Evolutionary conservation across 2,329 filamentous ascomycete species (phyloP), one percentile per base, ranked within the genome.

Genomic region (Diaporthe sp.): DNA sequence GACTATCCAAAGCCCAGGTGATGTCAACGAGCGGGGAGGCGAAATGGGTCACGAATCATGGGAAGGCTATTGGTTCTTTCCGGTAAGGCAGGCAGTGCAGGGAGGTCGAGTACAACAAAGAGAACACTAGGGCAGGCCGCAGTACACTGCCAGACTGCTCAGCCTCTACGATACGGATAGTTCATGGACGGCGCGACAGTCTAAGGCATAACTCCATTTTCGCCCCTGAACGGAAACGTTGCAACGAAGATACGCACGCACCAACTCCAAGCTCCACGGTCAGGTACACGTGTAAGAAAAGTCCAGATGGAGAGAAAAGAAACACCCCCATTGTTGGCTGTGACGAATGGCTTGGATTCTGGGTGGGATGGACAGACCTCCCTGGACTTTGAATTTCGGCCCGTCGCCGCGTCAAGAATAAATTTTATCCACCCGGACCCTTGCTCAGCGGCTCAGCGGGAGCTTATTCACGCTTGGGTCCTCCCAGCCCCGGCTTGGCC

Each of bases 11-110:
- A 60, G 25, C 57, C 33, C 57, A 40, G 57, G 22, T 60, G 33
- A 60, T 60, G 57, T 60, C 57, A 60, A 40, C 35, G n/a, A 17
- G 57, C 33, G 57, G 57, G n/a, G 33, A 17, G 15, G 35, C 8
- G 2, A 35, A 60, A 60, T 25, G 33, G 33, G n/a, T n/a, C 57
- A 60, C 57, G 57, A 60, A 60, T 60, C 57, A 60, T 60, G 35
- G 33, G 57, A 15, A 15, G 12, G 19, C 22, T 60, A 15, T 40
- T 60, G 40, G 57, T 13, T 40, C 33, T n/a, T 4, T 17, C 30
- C 12, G 12, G 33, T 15, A 17, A 40, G 8, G 57, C 57, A 40
- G 57, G 57, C 57, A 28, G 57, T 60, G 57, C 57, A 60, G 57
- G 57, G 57, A 60, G 57, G 57, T 40, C 33, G 33, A 15, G 40